Evolutionary conservation across 805 yeast genomes (phyloP), one percentile per base, ranked within the genome.

Genomic region (Cyberlindnera samutprakarnensis): DNA sequence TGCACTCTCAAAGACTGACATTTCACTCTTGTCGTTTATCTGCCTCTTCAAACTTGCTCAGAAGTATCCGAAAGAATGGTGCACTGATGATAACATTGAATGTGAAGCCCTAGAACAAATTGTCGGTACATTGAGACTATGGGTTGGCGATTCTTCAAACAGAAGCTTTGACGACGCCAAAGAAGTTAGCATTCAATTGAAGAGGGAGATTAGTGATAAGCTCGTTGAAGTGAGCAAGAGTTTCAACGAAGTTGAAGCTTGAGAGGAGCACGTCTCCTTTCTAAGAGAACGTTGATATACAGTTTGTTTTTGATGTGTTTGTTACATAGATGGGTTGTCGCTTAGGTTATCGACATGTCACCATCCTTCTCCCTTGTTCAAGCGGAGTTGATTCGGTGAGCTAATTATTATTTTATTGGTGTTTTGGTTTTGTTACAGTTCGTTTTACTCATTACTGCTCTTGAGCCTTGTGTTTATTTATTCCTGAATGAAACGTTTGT

Each of bases 201-300:
- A 49, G 37, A 44, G 53, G 27, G 55, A 51, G 28, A 47, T 53
- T 7, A 49, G 57, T 33, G 59, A 53, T 30, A 38, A 46, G 23
- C 41, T 54, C 23, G 56, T 54, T 25, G 37, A 38, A 13, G 44
- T 44, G 14, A 51, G 56, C 12, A 47, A 46, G 26, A 26, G 38
- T 7, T 41, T 51, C 28, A 48, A 44, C 26, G 52, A 44, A 18
- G 37, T 37, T 28, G 30, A 26, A 18, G 18, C 24, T 18, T 27
- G 30, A 14, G n/a, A n/a, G n/a, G n/a, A n/a, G n/a, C n/a, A n/a
- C n/a, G n/a, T n/a, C n/a, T n/a, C n/a, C n/a, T n/a, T n/a, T n/a
- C n/a, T n/a, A n/a, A n/a, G n/a, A n/a, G n/a, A n/a, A n/a, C n/a
- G n/a, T n/a, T n/a, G n/a, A n/a, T n/a, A n/a, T n/a, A n/a, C n/a